Evolutionary conservation across 2,329 filamentous ascomycete species (phyloP).

Genomic region (Nakataea oryzae): DNA sequence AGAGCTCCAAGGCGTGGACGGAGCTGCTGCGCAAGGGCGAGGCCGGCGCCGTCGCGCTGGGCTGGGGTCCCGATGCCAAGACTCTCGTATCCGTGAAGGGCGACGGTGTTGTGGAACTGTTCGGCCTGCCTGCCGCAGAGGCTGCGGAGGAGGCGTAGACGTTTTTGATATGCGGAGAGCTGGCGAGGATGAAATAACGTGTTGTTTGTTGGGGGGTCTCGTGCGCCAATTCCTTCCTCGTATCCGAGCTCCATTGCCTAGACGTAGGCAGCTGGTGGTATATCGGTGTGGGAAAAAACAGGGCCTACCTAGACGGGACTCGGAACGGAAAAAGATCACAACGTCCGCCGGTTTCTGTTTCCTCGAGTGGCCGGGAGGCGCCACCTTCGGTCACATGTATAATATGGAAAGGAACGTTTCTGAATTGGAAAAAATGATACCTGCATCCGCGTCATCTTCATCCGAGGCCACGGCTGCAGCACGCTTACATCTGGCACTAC

Average conservation of each 20-base stretch:
- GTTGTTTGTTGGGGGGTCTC: neutral
- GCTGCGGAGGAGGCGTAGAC: neutral
- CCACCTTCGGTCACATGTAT: neutral
- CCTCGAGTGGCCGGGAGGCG: neutral
- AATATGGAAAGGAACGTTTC: neutral
- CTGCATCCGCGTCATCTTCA: neutral
- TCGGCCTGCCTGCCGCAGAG: neutral
- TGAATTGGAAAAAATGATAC: neutral
- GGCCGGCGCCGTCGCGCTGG: constrained; percentile 59
- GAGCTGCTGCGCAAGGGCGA: constrained; percentile 69
- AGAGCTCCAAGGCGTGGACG: constrained; percentile 79
- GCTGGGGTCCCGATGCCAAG: constrained; percentile 68
- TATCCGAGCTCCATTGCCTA: neutral
- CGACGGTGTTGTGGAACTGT: constrained; percentile 54
- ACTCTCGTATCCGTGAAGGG: constrained; percentile 64
- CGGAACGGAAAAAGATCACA: neutral
- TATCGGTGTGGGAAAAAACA: too few relatives aligned
- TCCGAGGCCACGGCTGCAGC: neutral
- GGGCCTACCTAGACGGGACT: neutral
- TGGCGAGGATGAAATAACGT: neutral
- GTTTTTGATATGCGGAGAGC: neutral
- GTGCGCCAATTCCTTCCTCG: neutral
- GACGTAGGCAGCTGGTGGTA: neutral
- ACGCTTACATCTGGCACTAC: too few relatives aligned
- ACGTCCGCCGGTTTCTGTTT: neutral